These are phyloP conservation scores for Penicillium pancosmium DNA, from an alignment of 495 filamentous ascomycete species.

Conservation along the genomic window DNA sequence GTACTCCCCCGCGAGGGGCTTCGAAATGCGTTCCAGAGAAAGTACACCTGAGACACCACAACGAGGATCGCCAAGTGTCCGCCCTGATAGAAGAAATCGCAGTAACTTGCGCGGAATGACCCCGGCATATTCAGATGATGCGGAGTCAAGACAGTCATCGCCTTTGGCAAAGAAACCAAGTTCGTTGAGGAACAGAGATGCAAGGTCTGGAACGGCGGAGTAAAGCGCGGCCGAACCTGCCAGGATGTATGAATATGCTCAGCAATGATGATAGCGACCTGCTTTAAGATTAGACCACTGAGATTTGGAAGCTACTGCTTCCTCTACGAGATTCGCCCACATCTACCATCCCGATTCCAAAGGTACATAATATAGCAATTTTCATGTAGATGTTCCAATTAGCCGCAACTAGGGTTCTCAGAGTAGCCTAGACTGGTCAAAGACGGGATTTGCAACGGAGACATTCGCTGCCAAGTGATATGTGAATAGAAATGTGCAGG, in stretches of 20 bases:
- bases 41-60: constrained; percentile 43
- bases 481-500: constrained; percentile 24
- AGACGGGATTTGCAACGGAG: not conserved
- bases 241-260: constrained; percentile 14
- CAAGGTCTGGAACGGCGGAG: constrained; percentile 17
- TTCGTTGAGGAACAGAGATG: constrained; percentile 12
- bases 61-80: constrained; percentile 25
- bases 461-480: constrained; percentile 15
- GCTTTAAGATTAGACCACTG: not conserved
- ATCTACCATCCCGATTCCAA: too few relatives aligned
- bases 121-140: constrained; percentile 28
- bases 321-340: too few relatives aligned
- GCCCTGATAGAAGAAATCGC: constrained; percentile 22
- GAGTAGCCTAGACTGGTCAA: not conserved
- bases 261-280: not conserved
- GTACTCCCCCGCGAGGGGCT: constrained; percentile 35
- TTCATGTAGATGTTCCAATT: too few relatives aligned
- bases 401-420: not conserved
- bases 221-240: not conserved
- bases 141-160: constrained; percentile 21
- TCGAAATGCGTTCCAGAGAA: constrained; percentile 43
- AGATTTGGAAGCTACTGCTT: not conserved
- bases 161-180: constrained; percentile 32
- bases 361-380: too few relatives aligned
- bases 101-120: constrained; percentile 31